Percentiles rank a stretch among this genome's conserved stretches.
These are phyloP conservation scores for Suhomyces emberorum DNA, from an alignment of 805 yeast species.

Conservation along the genomic window DNA sequence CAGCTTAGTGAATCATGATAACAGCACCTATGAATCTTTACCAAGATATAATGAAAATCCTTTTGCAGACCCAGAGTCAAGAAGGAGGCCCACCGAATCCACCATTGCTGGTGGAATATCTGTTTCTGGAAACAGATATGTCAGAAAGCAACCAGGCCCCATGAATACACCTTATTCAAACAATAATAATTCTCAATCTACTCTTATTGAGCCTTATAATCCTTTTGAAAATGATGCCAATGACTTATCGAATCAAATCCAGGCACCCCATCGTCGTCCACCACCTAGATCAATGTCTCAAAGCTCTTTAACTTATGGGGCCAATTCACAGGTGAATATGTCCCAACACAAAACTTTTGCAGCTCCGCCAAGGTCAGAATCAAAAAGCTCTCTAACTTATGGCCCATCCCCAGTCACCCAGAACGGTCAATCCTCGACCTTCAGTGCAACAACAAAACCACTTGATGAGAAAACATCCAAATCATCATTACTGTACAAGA, in stretches of 20 bases:
- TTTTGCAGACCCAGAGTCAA: slow-evolving; percentile 11
- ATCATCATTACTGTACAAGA: too few species aligned
- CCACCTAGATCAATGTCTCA: slow-evolving; percentile 8
- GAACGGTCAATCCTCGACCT: too few species aligned
- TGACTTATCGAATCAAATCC: background rate
- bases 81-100: background rate
- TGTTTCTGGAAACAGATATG: background rate
- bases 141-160: background rate
- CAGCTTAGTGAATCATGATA: slow-evolving; percentile 2
- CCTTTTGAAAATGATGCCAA: background rate
- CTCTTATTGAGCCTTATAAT: background rate
- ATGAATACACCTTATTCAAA: background rate
- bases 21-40: slow-evolving; percentile 8
- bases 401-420: too few species aligned
- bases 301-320: slow-evolving; percentile 5
- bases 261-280: background rate
- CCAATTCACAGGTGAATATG: background rate
- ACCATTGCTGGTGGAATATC: background rate
- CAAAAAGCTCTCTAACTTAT: too few species aligned
- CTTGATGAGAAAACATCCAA: too few species aligned
- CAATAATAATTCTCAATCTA: slow-evolving; percentile 1
- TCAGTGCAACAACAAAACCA: too few species aligned
- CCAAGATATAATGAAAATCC: slow-evolving; percentile 11
- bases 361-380: too few species aligned
- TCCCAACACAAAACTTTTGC: background rate